Percentiles rank a stretch among this genome's conserved stretches.
phyloP scores from a whole-genome alignment of 1,139 yeast species.

The Blastobotrys raffinosifermentans region DNA sequence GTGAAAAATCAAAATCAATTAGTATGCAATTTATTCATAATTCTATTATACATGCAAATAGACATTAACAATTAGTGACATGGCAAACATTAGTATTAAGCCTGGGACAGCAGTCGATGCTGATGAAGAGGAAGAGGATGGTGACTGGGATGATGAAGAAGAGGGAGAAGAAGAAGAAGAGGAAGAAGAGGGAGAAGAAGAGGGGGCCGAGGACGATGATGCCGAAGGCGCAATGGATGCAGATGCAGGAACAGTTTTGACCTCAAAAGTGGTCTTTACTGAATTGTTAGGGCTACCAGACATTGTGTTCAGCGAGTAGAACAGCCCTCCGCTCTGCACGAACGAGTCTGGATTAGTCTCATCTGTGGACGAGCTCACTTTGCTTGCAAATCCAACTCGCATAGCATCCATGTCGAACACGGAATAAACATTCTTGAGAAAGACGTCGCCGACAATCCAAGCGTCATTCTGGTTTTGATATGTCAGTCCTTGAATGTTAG shows the following conservation, averaged over 20 bases:
- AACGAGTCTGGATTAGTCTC: slow-evolving; percentile 22
- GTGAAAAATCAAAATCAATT: too few relatives aligned
- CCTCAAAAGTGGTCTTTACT: slow-evolving; percentile 11
- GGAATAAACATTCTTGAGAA: slow-evolving; percentile 51
- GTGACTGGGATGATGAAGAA: too few relatives aligned
- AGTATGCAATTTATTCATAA: too few relatives aligned
- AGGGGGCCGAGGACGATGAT: neutral
- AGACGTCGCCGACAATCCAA: slow-evolving; percentile 56
- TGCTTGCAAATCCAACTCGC: slow-evolving; percentile 48
- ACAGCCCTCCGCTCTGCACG: slow-evolving; percentile 9
- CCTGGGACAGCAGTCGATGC: too few relatives aligned
- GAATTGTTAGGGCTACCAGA: slow-evolving; percentile 7
- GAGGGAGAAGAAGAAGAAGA: slow-evolving; percentile 7
- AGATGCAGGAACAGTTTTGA: slow-evolving; percentile 8
- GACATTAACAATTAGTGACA: too few relatives aligned
- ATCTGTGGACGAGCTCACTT: slow-evolving; percentile 18
- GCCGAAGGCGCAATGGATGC: slow-evolving; percentile 5
- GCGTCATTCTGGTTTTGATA: slow-evolving; percentile 24
- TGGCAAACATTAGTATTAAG: too few relatives aligned
- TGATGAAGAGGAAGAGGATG: too few relatives aligned
- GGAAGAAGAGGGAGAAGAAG: slow-evolving; percentile 6
- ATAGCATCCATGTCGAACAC: slow-evolving; percentile 51
- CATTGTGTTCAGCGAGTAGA: neutral
- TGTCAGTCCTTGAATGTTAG: slow-evolving; percentile 53
- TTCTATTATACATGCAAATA: too few relatives aligned